Evolutionary conservation across 345 rosid species (phyloP), one percentile per base, ranked within the genome.

Genomic region (Moricandia moricandioides): DNA sequence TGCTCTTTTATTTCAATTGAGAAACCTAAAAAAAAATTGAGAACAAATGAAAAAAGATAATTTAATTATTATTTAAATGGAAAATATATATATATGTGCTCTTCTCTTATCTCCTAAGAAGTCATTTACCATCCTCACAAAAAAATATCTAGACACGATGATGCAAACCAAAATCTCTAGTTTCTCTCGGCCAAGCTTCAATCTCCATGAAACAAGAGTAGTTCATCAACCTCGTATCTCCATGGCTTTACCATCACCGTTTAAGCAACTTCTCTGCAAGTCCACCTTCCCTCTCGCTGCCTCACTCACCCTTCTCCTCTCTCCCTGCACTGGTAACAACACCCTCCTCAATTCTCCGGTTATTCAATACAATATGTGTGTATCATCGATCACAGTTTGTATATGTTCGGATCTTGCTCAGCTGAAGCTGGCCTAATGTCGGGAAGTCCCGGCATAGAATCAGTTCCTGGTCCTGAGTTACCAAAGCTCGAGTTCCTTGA

Each of bases 381-480:
- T 60, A 9, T 10, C 29, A 54, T 68, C 64, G 16, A 69, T 65
- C 74, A 17, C 62, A 31, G 30, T 63, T 3, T 49, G 57, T 21
- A 1, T 61, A 24, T 52, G 37, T 11, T n/a, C 56, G 74, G 64
- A 37, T 52, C 18, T 52, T 74, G 65, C 77, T 85, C 90, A 89
- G 98, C 91, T 49, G 60, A 83, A 77, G 97, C 97, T 12, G 98
- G 98, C 8, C 1, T 93, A 43, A 64, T 93, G 80, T 93, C 97
- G 0, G 98, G 98, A 72, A 79, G 79, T 13, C 21, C 97, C 5
- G 98, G 98, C 33, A 81, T 93, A 64, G 98, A 91, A 84, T 94
- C 98, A 60, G 72, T 91, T n/a, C 97, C 97, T 4, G 93, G 95
- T 30, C 98, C 98, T 5, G 65, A 88, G 62, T 76, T 94, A 72